Evolutionary conservation across 139 green algal genomes (phyloP).

Genomic region (Gonium pectorale): DNA sequence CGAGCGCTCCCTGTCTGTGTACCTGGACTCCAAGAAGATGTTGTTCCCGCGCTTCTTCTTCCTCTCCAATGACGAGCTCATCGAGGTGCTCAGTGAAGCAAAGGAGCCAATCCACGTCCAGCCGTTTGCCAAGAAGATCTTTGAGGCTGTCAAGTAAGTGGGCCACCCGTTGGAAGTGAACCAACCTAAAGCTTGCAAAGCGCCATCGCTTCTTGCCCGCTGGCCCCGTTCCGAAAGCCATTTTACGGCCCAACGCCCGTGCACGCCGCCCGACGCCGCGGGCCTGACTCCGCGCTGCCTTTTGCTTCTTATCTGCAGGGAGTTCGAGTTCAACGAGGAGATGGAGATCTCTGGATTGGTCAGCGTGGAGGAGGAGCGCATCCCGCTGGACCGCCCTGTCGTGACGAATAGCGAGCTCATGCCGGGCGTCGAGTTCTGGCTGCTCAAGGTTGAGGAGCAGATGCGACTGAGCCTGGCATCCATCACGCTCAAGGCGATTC

Average conservation of each 20-base stretch:
- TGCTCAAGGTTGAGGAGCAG: slow-evolving; percentile 64
- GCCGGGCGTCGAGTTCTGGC: slow-evolving; percentile 73
- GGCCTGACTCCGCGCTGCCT: too few species aligned
- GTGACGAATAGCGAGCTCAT: slow-evolving; percentile 54
- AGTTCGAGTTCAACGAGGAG: slow-evolving; percentile 43
- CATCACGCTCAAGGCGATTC: slow-evolving; percentile 54
- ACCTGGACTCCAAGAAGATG: slow-evolving; percentile 67
- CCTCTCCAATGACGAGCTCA: slow-evolving; percentile 77
- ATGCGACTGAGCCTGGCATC: slow-evolving; percentile 60
- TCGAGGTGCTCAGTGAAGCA: slow-evolving; percentile 76
- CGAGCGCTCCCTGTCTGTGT: slow-evolving; percentile 64
- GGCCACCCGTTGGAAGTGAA: neutral
- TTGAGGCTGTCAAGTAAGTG: slow-evolving; percentile 68
- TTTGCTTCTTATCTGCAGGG: too few species aligned
- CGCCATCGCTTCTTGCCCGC: too few species aligned
- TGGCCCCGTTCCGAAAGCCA: too few species aligned
- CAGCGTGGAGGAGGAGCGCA: slow-evolving; percentile 63
- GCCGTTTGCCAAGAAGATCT: slow-evolving; percentile 79
- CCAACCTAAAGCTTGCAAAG: too few species aligned
- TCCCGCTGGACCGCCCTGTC: slow-evolving; percentile 55
- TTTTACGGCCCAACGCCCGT: neutral
- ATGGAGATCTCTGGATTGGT: slow-evolving; percentile 61
- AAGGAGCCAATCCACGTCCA: slow-evolving; percentile 69
- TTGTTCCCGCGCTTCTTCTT: slow-evolving; percentile 75
- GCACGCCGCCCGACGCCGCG: too few species aligned